Evolutionary conservation across 176 grass and related monocot genomes (phyloP), one percentile per base, ranked within the genome.

Genomic region (Secale cereale): DNA sequence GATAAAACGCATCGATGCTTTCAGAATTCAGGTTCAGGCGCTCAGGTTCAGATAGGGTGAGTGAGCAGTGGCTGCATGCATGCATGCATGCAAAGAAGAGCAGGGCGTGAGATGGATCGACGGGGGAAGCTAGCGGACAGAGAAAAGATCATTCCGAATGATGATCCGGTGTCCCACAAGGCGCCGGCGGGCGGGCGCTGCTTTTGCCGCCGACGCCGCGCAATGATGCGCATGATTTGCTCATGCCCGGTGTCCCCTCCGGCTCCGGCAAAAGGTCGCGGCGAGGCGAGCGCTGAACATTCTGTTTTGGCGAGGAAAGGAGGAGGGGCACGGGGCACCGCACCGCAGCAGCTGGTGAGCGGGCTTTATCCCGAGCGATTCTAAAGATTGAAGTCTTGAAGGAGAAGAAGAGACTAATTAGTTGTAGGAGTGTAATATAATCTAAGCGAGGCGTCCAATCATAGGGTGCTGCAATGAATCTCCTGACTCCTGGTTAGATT

Each of bases 121-220:
- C n/a, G 65, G 54, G 78, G 17, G 87, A 75, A 45, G 36, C 16
- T 7, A 52, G 36, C 68, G 75, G 45, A 71, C 83, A 89, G 52
- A 37, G 52, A 68, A 61, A 77, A 52, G 78, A 77, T 81, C n/a
- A 37, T 56, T 56, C 29, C 3, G 71, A 86, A 57, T 57, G 54
- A 89, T 85, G 77, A 80, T 85, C 74, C 82, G 3, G 68, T 89
- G 87, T 89, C 87, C 87, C 81, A 41, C 82, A 78, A 84, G 75
- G 81, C 87, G 75, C 66, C 40, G 71, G 74, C 65, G 83, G 28
- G 86, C 74, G 81, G 65, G 74, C 65, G 54, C 56, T 62, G 69
- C 69, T 83, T 84, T 84, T 74, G 70, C 39, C 39, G 60, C 70
- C 70, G 59, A 74, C 54, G 17, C 29, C 78, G 73, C 26, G 79